Base-by-base conservation (phyloP, 2,329 filamentous ascomycete species). In the Cercospora sp. region DNA sequence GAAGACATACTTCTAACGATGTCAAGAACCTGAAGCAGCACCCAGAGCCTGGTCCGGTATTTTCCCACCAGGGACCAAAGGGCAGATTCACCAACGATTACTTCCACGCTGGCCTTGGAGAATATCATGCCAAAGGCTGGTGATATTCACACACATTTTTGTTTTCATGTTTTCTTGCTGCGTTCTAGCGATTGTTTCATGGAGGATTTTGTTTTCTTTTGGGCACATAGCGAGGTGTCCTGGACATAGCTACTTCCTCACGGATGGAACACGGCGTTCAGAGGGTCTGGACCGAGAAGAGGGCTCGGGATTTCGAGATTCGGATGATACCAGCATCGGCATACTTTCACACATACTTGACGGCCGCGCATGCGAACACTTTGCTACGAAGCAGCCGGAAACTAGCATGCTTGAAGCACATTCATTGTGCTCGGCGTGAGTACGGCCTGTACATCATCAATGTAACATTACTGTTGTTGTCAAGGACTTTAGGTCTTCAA, bases 101-200 rank as follows among this genome's bases (percentile, higher is more conserved):
- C 80, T 93, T 96, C 76, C 89, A 91, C 76, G 89, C 90, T 78
- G 92, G 93, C 55, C 88, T 91, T n/a, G 88, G 88, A 78, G 92
- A 93, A 76, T 96, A 95, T 81, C 91, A 96, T 79, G 86, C 90
- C 71, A 91, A 92, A 79, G 93, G 92, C 76, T 97, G 93, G 93
- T 96, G 88, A 75, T 18, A 30, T 10, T 34, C 49, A 45, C 40
- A 34, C 61, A 61, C 16, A 61, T 45, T 34, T 34, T 68, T 34
- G n/a, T 73, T 71, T 72, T 67, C 18, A 51, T 58, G 13, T 32
- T 58, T 34, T 30, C n/a, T 58, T 75, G 45, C 67, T 74, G 74
- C 74, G 74, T 71, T 76, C 68, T 64, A 76, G 74, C 74, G 74
- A 73, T 66, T 63, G 59, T 65, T 63, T 63, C 7, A 45, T 67